A percentile compares a stretch with the other conserved stretches of the same genome.
Evolutionary conservation across 495 filamentous ascomycete genomes (phyloP).

Genomic region (Penicillium samsonianum): DNA sequence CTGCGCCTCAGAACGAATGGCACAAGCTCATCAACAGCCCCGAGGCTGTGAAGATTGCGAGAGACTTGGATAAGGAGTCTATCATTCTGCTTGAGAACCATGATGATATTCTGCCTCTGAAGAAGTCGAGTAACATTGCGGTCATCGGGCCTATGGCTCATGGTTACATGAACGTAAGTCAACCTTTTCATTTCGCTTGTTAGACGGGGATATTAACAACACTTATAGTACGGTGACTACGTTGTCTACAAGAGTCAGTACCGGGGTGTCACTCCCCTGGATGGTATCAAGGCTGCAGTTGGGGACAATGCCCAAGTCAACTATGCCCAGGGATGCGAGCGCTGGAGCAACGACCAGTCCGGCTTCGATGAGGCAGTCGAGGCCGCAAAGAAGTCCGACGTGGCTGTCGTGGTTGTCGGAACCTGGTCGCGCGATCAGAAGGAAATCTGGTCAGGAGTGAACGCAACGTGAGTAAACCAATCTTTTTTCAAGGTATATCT

Average conservation of each 20-base stretch:
- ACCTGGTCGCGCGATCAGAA: slow-evolving; percentile 73
- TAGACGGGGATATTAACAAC: slow-evolving; percentile 4
- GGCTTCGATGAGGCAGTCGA: slow-evolving; percentile 62
- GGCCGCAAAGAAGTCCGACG: slow-evolving; percentile 63
- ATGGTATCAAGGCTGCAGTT: slow-evolving; percentile 62
- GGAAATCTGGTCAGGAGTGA: slow-evolving; percentile 66
- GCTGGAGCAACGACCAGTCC: slow-evolving; percentile 68
- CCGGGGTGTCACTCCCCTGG: slow-evolving; percentile 64
- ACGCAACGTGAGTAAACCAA: slow-evolving; percentile 53
- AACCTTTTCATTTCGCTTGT: slow-evolving; percentile 3
- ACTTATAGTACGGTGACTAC: slow-evolving; percentile 63
- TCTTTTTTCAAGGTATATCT: background rate
- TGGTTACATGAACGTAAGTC: slow-evolving; percentile 65
- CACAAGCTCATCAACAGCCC: slow-evolving; percentile 58
- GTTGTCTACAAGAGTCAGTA: slow-evolving; percentile 62
- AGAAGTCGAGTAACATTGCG: slow-evolving; percentile 60
- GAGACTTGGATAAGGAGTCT: slow-evolving; percentile 63
- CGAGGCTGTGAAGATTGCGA: slow-evolving; percentile 55
- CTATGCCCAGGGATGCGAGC: slow-evolving; percentile 69
- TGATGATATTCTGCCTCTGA: slow-evolving; percentile 59
- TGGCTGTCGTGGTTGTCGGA: slow-evolving; percentile 70
- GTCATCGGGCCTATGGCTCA: slow-evolving; percentile 76
- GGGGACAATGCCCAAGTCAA: slow-evolving; percentile 54
- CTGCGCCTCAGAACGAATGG: slow-evolving; percentile 52
- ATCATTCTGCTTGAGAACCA: slow-evolving; percentile 73